phyloP scores from a whole-genome alignment of 805 yeast species.

The Wickerhamomyces bisporus region DNA sequence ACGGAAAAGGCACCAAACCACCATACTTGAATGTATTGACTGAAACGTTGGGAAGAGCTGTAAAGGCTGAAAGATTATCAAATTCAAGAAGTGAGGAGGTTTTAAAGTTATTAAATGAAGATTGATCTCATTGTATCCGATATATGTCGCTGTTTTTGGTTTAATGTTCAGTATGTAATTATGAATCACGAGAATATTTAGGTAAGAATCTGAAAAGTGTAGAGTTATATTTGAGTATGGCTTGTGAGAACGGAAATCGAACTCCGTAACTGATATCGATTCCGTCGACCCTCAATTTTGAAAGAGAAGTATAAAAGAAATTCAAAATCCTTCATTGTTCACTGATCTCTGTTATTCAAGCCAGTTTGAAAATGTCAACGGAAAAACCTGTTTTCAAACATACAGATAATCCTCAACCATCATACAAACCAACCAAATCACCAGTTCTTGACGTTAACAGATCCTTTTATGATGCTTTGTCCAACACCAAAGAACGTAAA shows the following conservation, averaged over 20 bases:
- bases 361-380: no score
- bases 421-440: conserved; percentile 52
- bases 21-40: conserved; percentile 41
- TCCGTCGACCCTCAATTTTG: no score
- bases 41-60: conserved; percentile 34
- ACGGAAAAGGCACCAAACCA: conserved; percentile 43
- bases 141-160: no score
- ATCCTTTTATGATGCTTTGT: conserved; percentile 40
- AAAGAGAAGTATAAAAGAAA: neutral
- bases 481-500: conserved; percentile 35
- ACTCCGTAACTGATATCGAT: no score
- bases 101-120: conserved; percentile 26
- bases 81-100: conserved; percentile 26
- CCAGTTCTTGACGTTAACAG: conserved; percentile 48
- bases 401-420: conserved; percentile 40
- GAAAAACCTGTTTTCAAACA: conserved; percentile 19
- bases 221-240: no score
- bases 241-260: no score
- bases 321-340: no score
- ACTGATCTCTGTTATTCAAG: no score
- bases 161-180: no score
- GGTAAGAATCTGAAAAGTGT: no score
- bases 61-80: conserved; percentile 31
- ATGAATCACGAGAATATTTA: no score
- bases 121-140: neutral